Base-by-base conservation (phyloP, 352 stramenopile species). In the Globisporangium spinosum region DNA sequence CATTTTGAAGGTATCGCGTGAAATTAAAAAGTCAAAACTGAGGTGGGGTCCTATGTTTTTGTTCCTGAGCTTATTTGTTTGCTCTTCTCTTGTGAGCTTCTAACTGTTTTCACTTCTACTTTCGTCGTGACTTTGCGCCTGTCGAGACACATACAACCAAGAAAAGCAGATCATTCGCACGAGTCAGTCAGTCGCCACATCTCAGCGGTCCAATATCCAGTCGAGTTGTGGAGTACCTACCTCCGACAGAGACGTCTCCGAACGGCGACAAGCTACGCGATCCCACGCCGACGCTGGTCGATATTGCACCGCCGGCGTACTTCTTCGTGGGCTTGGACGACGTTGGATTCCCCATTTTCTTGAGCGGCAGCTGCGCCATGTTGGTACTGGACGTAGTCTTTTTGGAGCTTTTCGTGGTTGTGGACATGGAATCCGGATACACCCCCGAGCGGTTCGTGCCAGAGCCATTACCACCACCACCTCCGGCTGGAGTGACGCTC, bases 361-460 rank as follows among this genome's bases (percentile, higher is more conserved):
- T 68, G 23, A 62, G 59, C 70, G 72, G 67, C 25, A 73, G 61
- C 77, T 83, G 55, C 54, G 63, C 25, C 25, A 57, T 55, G 4
- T 35, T 62, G 55, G 23, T 62, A 25, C 63, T 29, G 1, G 38
- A 25, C 3, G 34, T 7, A 15, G 45, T n/a, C 23, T 67, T 67
- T 38, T 51, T 67, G 20, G 61, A 45, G 7, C 1, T 23, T 58
- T 66, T 66, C 25, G 27, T 56, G 10, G 43, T 38, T 13, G 49
- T 29, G 15, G 58, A 25, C 17, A 58, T 47, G 35, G 47, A 25
- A 43, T 83, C 76, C 35, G 70, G 69, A 49, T 77, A 79, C 34
- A 73, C 64, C 0, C 56, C 62, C 5, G 76, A 83, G 25, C 77
- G 70, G 51, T 72, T 79, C 25, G 74, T 79, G 58, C 55, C 68